These are phyloP conservation scores for Hysterium pulicare DNA, from an alignment of 2,329 filamentous ascomycete species.

Conservation along the genomic window DNA sequence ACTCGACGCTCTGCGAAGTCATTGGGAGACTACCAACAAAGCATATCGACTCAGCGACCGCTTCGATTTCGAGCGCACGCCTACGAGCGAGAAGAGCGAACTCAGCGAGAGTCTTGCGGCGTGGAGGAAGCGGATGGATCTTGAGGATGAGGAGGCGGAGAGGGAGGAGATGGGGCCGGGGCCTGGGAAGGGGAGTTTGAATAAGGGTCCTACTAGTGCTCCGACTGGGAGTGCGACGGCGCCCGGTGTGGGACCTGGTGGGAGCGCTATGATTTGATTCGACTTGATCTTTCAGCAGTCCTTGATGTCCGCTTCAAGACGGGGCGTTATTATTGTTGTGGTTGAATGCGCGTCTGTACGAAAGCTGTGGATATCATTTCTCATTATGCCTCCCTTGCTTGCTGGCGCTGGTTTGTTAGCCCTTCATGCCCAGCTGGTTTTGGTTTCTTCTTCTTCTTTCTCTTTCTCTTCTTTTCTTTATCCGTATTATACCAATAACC, in stretches of 20 bases:
- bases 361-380: too few relatives aligned
- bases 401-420: too few relatives aligned
- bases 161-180: slow-evolving; percentile 12
- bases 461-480: too few relatives aligned
- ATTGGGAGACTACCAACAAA: slow-evolving; percentile 96
- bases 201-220: too few relatives aligned
- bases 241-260: not conserved
- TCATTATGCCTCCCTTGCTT: too few relatives aligned
- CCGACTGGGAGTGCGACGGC: not conserved
- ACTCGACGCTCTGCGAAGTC: slow-evolving; percentile 81
- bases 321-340: too few relatives aligned
- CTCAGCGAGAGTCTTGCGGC: slow-evolving; percentile 30
- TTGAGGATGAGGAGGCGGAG: slow-evolving; percentile 24
- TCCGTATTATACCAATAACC: too few relatives aligned
- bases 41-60: slow-evolving; percentile 87
- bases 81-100: slow-evolving; percentile 33
- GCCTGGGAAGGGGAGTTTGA: not conserved
- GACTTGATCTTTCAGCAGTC: too few relatives aligned
- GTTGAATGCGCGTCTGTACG: too few relatives aligned
- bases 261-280: slow-evolving; percentile 4
- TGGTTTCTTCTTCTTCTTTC: too few relatives aligned
- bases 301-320: too few relatives aligned
- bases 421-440: too few relatives aligned
- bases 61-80: slow-evolving; percentile 73
- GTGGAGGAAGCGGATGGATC: slow-evolving; percentile 33